Evolutionary conservation across 495 filamentous ascomycete genomes (phyloP).

Genomic region (Penicillium coffeae): DNA sequence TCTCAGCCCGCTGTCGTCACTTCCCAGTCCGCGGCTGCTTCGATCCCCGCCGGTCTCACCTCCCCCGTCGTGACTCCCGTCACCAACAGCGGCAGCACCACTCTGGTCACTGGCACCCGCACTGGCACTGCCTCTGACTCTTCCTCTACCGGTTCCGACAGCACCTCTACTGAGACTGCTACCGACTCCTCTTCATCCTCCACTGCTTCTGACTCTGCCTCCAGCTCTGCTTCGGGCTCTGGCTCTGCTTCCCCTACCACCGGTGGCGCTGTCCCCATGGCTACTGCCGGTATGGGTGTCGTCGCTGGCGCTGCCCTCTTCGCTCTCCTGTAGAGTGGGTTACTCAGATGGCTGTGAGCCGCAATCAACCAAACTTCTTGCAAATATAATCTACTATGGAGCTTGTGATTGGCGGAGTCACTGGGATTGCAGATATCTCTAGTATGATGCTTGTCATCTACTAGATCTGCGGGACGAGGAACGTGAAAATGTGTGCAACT

Average conservation of each 20-base stretch:
- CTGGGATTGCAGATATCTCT: background rate
- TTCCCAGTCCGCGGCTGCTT: slow-evolving; percentile 38
- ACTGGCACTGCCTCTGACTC: slow-evolving; percentile 6
- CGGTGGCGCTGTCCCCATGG: slow-evolving; percentile 30
- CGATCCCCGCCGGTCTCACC: slow-evolving; percentile 47
- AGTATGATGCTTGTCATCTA: slow-evolving; percentile 1
- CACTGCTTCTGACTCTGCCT: slow-evolving; percentile 13
- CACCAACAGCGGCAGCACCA: slow-evolving; percentile 15
- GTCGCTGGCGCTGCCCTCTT: slow-evolving; percentile 46
- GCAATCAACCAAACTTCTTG: background rate
- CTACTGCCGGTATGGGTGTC: slow-evolving; percentile 37
- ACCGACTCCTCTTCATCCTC: slow-evolving; percentile 13
- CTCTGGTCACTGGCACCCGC: background rate
- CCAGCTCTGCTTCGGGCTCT: slow-evolving; percentile 11
- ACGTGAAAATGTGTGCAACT: slow-evolving; percentile 25
- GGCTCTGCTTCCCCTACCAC: slow-evolving; percentile 24
- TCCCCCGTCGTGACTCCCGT: slow-evolving; percentile 21
- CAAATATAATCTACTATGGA: slow-evolving; percentile 5
- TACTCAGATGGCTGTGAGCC: background rate
- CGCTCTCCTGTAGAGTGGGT: slow-evolving; percentile 41
- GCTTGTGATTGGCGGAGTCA: background rate
- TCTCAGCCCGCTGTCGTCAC: slow-evolving; percentile 43
- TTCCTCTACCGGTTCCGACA: slow-evolving; percentile 11
- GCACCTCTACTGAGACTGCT: slow-evolving; percentile 20
- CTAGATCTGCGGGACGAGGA: slow-evolving; percentile 21